Conservation (phyloP, 2,329 filamentous ascomycete species). For the Orbilia brochopaga region DNA sequence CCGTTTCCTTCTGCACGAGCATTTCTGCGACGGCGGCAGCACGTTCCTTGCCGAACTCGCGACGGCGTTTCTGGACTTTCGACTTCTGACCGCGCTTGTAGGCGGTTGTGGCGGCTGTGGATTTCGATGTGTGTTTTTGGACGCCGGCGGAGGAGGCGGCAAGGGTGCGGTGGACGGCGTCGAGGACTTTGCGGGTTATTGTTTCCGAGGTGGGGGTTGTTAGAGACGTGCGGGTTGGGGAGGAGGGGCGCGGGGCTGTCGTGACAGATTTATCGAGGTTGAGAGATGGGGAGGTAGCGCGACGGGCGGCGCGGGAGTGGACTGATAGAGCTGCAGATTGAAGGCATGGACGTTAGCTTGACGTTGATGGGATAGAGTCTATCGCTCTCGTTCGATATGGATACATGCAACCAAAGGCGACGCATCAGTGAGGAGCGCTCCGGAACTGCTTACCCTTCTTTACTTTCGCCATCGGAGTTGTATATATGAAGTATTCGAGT, state of each 20-base stretch:
- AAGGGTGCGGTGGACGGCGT: slow-evolving; percentile 45
- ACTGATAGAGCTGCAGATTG: slow-evolving; percentile 36
- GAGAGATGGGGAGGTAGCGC: slow-evolving; percentile 73
- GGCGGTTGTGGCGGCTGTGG: background rate
- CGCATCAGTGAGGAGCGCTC: background rate
- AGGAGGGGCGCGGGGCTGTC: slow-evolving; percentile 59
- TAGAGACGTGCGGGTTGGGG: slow-evolving; percentile 55
- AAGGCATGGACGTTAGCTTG: background rate
- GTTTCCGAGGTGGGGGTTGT: slow-evolving; percentile 52
- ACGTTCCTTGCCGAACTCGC: slow-evolving; percentile 42
- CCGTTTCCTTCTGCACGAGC: slow-evolving; percentile 36
- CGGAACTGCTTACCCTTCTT: slow-evolving; percentile 27
- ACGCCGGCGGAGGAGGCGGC: slow-evolving; percentile 28
- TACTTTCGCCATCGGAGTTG: slow-evolving; percentile 40
- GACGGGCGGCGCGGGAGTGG: slow-evolving; percentile 76
- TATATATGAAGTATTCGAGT: background rate
- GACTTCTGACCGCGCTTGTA: slow-evolving; percentile 36
- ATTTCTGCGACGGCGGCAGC: slow-evolving; percentile 39
- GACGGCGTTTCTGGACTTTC: slow-evolving; percentile 40
- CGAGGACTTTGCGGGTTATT: slow-evolving; percentile 49
- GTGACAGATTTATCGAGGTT: slow-evolving; percentile 75
- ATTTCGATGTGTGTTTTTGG: slow-evolving; percentile 29
- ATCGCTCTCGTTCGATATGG: too few relatives aligned
- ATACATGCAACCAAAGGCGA: too few relatives aligned
- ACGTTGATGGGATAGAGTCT: too few relatives aligned